phyloP scores from a whole-genome alignment of 371 early-diverging fungal genomes.

The Lichtheimia corymbifera region DNA sequence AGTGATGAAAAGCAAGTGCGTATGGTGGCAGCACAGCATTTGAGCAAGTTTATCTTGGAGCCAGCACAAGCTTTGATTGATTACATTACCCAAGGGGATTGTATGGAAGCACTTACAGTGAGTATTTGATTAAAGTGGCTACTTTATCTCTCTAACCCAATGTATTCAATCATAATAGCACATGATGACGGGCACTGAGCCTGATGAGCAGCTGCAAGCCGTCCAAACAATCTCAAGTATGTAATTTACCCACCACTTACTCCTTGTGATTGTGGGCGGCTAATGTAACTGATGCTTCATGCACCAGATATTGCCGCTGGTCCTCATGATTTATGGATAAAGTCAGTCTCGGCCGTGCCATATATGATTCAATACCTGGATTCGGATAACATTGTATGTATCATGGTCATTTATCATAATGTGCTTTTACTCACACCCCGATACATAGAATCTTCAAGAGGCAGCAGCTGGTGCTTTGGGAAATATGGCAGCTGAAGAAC shows the following conservation, averaged over 20 bases:
- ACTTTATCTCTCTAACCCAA: background rate
- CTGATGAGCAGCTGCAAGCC: slow-evolving; percentile 66
- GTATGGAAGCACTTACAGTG: slow-evolving; percentile 46
- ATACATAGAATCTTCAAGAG: slow-evolving; percentile 30
- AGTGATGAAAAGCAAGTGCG: slow-evolving; percentile 32
- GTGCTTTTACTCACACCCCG: background rate
- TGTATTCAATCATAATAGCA: slow-evolving; percentile 7
- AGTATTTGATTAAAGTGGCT: background rate
- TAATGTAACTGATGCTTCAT: no score
- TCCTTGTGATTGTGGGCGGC: no score
- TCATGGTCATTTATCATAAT: background rate
- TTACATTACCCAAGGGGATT: slow-evolving; percentile 49
- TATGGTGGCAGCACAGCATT: slow-evolving; percentile 40
- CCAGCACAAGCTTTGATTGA: slow-evolving; percentile 49
- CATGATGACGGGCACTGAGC: slow-evolving; percentile 39
- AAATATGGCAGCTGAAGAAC: slow-evolving; percentile 76
- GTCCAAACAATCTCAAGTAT: slow-evolving; percentile 71
- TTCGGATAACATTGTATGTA: slow-evolving; percentile 50
- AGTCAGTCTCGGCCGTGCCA: slow-evolving; percentile 58
- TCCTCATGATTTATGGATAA: slow-evolving; percentile 57
- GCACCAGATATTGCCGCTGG: slow-evolving; percentile 65
- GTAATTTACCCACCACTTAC: slow-evolving; percentile 2
- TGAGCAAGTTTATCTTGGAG: slow-evolving; percentile 47
- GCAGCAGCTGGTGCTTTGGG: slow-evolving; percentile 56
- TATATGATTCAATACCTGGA: slow-evolving; percentile 58